Evolutionary conservation across 352 stramenopile species (phyloP), one percentile per base, ranked within the genome.

Genomic region (Pythium coloratum): DNA sequence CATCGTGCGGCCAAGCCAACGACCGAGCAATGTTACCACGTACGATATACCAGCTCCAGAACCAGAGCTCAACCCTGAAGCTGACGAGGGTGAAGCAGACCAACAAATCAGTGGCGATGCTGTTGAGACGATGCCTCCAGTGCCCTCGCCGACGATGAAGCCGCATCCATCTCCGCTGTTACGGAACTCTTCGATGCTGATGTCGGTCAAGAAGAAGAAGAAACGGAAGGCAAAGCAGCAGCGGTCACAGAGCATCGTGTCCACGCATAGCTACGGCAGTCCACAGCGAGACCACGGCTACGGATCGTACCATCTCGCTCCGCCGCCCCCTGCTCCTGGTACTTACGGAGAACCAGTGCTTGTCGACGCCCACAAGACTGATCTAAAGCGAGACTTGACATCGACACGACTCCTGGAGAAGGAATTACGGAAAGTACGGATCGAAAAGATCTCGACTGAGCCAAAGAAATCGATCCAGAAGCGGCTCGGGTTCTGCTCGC

Each of bases 1-100:
- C 10, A 76, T 89, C 2, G 66, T 78, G 46, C 78, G 82, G 6
- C 84, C 81, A 3, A 92, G 84, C 71, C 81, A 75, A 24, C 73
- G 75, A 14, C 58, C 46, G 10, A 61, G 42, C n/a, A 77, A 54
- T 44, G 65, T 56, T 34, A 60, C 9, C 59, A 44, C 24, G 33
- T 10, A 24, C 30, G 51, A 40, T 2, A 33, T 10, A 20, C 24
- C 40, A 0, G 16, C 4, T 49, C 18, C 40, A 24, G 14, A 18
- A 16, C 14, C 40, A 49, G 40, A 49, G 4, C 18, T 3, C 3
- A 3, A 24, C 12, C 28, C n/a, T 6, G 51, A 40, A 42, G 8
- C 51, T 57, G 16, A 34, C 12, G 28, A 57, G 6, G 51, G 13
- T 13, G 30, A 6, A 26, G 12, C 6, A 6, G 40, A 49, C 34